Evolutionary conservation across 78 protist genomes (phyloP), one percentile per base, ranked within the genome.

Genomic region (Dictyostelium citrinum): DNA sequence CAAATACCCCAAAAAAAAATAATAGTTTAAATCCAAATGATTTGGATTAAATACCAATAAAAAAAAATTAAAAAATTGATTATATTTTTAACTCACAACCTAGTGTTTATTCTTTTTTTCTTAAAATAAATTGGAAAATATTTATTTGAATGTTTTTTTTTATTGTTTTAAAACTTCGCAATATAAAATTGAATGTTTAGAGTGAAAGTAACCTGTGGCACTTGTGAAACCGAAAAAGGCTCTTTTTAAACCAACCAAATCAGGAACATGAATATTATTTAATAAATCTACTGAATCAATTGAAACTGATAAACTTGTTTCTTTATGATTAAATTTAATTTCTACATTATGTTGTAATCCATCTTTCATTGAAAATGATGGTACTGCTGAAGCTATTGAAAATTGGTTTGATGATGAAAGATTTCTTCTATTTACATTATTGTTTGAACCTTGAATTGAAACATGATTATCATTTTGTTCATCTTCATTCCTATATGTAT

Each of bases 381-480:
- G 77, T 1, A 35, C 16, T 27, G 22, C n/a, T 16, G 24, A 70
- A 31, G 77, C 77, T 12, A 70, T 17, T 5, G 77, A 70, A 33
- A 2, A 27, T 31, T 31, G 2, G 17, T 70, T 0, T 12, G 39
- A 11, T 12, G 77, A 70, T 33, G 77, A 70, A 27, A 64, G 35
- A 27, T 2, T 22, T 20, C 33, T 1, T 22, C 31, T n/a, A 0
- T n/a, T n/a, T n/a, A n/a, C n/a, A n/a, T 7, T 14, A 6, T 5
- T 64, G 0, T 11, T 5, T 0, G 35, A 2, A 33, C 37, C 45
- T 51, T 79, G 84, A 79, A 79, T 46, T 33, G 84, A 79, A 5
- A 79, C 20, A 58, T 79, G 84, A 20, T 46, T 43, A 27, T 14
- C 68, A 46, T 77, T 51, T 31, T 46, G 74, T 49, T 79, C 84